A percentile compares a stretch with the other conserved stretches of the same genome.
Evolutionary conservation across 2,329 filamentous ascomycete genomes (phyloP).

Genomic region (Pyrenochaeta sp.): DNA sequence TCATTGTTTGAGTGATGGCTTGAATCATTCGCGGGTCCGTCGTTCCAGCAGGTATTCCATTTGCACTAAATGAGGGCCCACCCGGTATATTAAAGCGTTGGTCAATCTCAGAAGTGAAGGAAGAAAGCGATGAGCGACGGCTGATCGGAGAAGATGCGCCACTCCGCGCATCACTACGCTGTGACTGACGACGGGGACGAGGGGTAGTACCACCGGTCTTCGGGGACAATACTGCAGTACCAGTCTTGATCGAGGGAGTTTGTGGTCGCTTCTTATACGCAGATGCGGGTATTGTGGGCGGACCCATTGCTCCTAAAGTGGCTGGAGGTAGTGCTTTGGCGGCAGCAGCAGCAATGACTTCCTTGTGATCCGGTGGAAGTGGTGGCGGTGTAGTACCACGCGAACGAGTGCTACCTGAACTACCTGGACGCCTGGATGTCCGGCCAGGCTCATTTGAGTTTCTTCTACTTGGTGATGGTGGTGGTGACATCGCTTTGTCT

Average conservation of each 20-base stretch:
- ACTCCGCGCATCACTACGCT: constrained; percentile 54
- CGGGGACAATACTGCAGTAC: constrained; percentile 53
- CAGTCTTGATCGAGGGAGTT: constrained; percentile 53
- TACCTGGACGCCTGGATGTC: constrained; percentile 68
- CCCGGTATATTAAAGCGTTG: constrained; percentile 79
- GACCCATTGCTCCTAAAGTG: constrained; percentile 72
- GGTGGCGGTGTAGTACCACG: constrained; percentile 68
- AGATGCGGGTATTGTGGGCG: constrained; percentile 83
- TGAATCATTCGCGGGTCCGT: constrained; percentile 99
- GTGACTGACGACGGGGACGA: constrained; percentile 47
- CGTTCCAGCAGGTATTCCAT: constrained; percentile 68
- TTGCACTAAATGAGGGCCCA: constrained; percentile 53
- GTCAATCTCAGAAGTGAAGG: constrained; percentile 93
- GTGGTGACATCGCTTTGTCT: constrained; percentile 41
- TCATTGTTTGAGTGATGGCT: constrained; percentile 99
- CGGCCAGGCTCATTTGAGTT: constrained; percentile 36
- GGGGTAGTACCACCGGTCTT: constrained; percentile 64
- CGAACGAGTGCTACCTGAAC: constrained; percentile 71
- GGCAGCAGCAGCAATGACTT: constrained; percentile 80
- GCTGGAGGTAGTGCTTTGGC: constrained; percentile 57
- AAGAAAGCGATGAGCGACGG: constrained; percentile 87
- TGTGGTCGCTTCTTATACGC: constrained; percentile 62
- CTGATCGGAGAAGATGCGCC: constrained; percentile 61
- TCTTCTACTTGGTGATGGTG: constrained; percentile 45
- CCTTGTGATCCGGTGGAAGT: constrained; percentile 80